Percentiles rank a stretch among this genome's conserved stretches.
These are phyloP conservation scores for Apophysomyces trapeziformis DNA, from an alignment of 371 early-diverging fungal species.

Conservation along the genomic window DNA sequence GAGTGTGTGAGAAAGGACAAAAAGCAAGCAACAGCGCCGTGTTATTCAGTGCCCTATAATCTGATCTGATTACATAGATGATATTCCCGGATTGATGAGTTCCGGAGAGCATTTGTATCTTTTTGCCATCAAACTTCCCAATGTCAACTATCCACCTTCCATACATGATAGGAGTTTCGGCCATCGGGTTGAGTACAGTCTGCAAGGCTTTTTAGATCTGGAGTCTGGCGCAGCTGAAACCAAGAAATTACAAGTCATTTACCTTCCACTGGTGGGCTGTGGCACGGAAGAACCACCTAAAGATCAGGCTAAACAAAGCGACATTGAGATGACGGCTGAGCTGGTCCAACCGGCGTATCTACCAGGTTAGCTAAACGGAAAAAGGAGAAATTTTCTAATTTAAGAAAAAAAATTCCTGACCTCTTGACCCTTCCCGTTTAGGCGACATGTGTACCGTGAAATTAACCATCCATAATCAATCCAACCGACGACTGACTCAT, in stretches of 20 bases:
- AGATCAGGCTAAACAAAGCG: constrained; percentile 24
- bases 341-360: constrained; percentile 44
- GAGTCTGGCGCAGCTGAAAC: constrained; percentile 19
- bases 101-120: constrained; percentile 44
- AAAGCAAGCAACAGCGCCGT: too few relatives aligned
- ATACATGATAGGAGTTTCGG: constrained; percentile 37
- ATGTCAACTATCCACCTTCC: constrained; percentile 48
- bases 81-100: constrained; percentile 15
- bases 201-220: constrained; percentile 41
- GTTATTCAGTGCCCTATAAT: not conserved
- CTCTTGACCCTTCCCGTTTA: constrained; percentile 12
- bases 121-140: constrained; percentile 49
- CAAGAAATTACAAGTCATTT: constrained; percentile 30
- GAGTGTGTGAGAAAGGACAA: not conserved
- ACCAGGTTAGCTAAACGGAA: constrained; percentile 35
- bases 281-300: constrained; percentile 7
- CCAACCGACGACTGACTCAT: constrained; percentile 39
- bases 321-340: constrained; percentile 36
- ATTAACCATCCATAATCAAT: constrained; percentile 37
- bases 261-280: constrained; percentile 40
- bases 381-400: constrained; percentile 12
- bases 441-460: constrained; percentile 48
- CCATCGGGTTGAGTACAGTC: constrained; percentile 40
- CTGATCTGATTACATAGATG: constrained; percentile 9
- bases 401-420: not conserved